These are phyloP conservation scores for Punica granatum DNA, from an alignment of 345 rosid species.

Conservation along the genomic window DNA sequence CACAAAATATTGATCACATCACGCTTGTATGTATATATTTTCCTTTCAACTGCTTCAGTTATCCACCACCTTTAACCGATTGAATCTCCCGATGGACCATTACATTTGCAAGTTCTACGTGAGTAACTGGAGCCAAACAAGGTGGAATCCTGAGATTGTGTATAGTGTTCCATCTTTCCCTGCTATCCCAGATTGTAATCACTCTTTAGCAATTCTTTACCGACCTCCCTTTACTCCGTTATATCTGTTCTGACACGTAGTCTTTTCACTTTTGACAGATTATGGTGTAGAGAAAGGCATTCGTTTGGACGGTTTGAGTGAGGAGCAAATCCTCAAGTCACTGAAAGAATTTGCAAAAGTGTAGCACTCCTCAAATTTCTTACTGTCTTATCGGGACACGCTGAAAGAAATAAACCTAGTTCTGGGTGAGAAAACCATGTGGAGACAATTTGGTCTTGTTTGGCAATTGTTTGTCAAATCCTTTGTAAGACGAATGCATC, in stretches of 20 bases:
- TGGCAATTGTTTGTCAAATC: constrained; percentile 2
- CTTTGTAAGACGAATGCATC: background rate
- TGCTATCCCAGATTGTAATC: background rate
- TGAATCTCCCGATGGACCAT: background rate
- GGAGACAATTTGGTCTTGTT: background rate
- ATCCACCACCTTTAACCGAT: background rate
- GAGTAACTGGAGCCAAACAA: background rate
- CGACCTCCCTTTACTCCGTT: too few relatives aligned
- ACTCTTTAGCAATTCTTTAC: too few relatives aligned
- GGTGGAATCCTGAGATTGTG: background rate
- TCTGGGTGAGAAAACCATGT: background rate
- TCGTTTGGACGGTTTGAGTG: constrained; percentile 19
- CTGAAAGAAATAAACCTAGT: constrained; percentile 5
- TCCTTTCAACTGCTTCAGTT: background rate
- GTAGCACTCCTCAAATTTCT: background rate
- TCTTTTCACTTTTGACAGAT: constrained; percentile 10
- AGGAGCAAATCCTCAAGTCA: constrained; percentile 15
- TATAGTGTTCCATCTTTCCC: background rate
- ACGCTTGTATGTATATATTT: background rate
- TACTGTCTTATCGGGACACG: background rate
- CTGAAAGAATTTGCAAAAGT: constrained; percentile 13
- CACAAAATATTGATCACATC: background rate
- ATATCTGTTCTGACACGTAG: background rate
- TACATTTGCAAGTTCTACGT: background rate
- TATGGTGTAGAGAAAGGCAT: constrained; percentile 20